Conservation (phyloP, 495 filamentous ascomycete genomes). For the Podospora pseudoanserina region DNA sequence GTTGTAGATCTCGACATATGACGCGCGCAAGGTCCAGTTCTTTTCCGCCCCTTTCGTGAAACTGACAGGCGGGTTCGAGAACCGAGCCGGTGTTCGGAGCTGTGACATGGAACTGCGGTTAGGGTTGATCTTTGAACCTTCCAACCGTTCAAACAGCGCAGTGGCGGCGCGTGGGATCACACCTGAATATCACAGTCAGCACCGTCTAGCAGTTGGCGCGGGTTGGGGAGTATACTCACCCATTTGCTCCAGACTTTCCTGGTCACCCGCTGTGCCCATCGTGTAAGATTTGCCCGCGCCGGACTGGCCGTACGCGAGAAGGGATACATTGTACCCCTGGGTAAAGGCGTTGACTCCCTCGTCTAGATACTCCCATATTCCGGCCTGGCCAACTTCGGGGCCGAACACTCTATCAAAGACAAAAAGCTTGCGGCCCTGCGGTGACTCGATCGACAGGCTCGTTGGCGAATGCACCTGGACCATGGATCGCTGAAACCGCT, state of each 20-base stretch:
- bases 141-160: conserved; percentile 83
- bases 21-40: conserved; percentile 91
- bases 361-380: conserved; percentile 89
- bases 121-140: conserved; percentile 49
- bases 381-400: conserved; percentile 78
- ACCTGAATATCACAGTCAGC: conserved; percentile 51
- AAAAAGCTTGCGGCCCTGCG: conserved; percentile 89
- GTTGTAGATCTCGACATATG: conserved; percentile 99
- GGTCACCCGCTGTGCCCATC: conserved; percentile 95
- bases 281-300: conserved; percentile 99
- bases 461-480: conserved; percentile 83
- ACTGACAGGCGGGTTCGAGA: neutral
- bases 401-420: conserved; percentile 94
- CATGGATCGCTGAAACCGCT: conserved; percentile 91
- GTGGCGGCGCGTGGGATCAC: conserved; percentile 89
- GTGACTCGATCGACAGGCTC: conserved; percentile 81
- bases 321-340: conserved; percentile 97
- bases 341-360: conserved; percentile 90
- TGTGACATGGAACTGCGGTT: conserved; percentile 69
- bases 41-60: conserved; percentile 52
- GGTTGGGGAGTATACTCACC: conserved; percentile 54
- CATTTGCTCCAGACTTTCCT: conserved; percentile 69
- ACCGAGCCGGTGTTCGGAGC: conserved; percentile 60
- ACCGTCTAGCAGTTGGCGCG: neutral
- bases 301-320: conserved; percentile 98